A percentile compares a stretch with the other conserved stretches of the same genome.
phyloP scores from a whole-genome alignment of 805 yeast species.

The Nakazawaea siamensis region DNA sequence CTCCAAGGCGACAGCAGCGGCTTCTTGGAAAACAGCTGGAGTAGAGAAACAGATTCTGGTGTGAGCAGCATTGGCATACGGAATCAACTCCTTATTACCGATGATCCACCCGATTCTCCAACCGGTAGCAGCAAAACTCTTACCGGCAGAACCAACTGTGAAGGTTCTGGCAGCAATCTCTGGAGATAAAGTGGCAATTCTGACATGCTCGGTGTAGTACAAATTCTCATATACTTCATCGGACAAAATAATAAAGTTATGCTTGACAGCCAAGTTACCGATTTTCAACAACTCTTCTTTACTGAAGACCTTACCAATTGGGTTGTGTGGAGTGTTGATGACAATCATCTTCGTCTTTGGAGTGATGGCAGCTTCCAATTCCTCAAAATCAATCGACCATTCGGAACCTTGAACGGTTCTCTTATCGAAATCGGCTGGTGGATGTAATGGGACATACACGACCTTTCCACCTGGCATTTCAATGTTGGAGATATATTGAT shows the following conservation, averaged over 20 bases:
- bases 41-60: conserved; percentile 89
- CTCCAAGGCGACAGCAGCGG: conserved; percentile 70
- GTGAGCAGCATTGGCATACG: conserved; percentile 82
- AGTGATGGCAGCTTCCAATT: conserved; percentile 63
- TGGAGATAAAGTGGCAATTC: conserved; percentile 77
- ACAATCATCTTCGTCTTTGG: conserved; percentile 78
- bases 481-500: conserved; percentile 91
- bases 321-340: conserved; percentile 92
- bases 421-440: conserved; percentile 62
- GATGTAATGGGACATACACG: conserved; percentile 77
- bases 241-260: conserved; percentile 74
- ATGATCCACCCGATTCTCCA: conserved; percentile 98
- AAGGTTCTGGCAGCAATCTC: conserved; percentile 74
- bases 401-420: conserved; percentile 71
- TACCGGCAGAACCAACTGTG: conserved; percentile 96
- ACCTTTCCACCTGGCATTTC: conserved; percentile 91
- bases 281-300: conserved; percentile 64
- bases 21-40: conserved; percentile 90
- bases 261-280: conserved; percentile 77
- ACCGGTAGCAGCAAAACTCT: conserved; percentile 97
- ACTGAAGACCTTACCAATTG: conserved; percentile 85
- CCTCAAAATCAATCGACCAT: conserved; percentile 80
- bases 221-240: conserved; percentile 96
- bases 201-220: conserved; percentile 64
- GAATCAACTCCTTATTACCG: conserved; percentile 75